These are phyloP conservation scores for Cryphonectria naterciae DNA, from an alignment of 2,329 filamentous ascomycete genomes.

Conservation along the genomic window DNA sequence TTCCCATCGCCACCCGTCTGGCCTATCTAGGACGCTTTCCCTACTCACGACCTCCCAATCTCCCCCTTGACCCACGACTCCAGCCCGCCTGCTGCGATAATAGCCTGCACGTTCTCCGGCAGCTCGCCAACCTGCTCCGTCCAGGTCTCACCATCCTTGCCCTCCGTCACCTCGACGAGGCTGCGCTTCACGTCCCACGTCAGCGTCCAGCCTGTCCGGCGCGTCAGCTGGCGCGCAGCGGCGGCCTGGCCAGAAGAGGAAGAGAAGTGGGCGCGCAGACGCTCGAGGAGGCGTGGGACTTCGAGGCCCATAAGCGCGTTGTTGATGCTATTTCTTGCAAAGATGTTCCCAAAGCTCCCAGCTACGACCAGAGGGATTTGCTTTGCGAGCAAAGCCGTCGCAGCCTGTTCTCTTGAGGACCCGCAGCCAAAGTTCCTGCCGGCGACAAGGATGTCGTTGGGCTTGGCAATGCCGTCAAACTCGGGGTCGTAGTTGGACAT, in stretches of 20 bases:
- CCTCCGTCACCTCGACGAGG: slow-evolving; percentile 72
- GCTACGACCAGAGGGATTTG: slow-evolving; percentile 79
- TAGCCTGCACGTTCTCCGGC: slow-evolving; percentile 84
- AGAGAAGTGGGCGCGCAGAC: slow-evolving; percentile 51
- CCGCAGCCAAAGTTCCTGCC: slow-evolving; percentile 92
- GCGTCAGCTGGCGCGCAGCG: slow-evolving; percentile 50
- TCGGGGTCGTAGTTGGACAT: slow-evolving; percentile 90
- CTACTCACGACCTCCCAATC: slow-evolving; percentile 48
- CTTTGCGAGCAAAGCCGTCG: slow-evolving; percentile 83
- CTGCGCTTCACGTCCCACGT: slow-evolving; percentile 79
- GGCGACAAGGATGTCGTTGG: slow-evolving; percentile 79
- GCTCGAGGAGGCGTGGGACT: slow-evolving; percentile 68
- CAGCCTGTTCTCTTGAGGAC: slow-evolving; percentile 83
- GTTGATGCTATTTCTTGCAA: slow-evolving; percentile 77
- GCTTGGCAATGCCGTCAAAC: slow-evolving; percentile 66
- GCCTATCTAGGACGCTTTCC: no score
- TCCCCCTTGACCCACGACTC: slow-evolving; percentile 82
- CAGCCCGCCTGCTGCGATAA: slow-evolving; percentile 76
- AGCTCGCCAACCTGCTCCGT: slow-evolving; percentile 81
- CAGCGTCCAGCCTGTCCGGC: slow-evolving; percentile 81
- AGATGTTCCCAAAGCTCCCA: slow-evolving; percentile 85
- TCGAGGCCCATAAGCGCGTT: slow-evolving; percentile 77
- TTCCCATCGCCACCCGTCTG: neutral
- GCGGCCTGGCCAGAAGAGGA: slow-evolving; percentile 48
- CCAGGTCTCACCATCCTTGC: slow-evolving; percentile 69